These are phyloP conservation scores for Nadsonia commutata DNA, from an alignment of 1,139 yeast genomes.

Conservation along the genomic window DNA sequence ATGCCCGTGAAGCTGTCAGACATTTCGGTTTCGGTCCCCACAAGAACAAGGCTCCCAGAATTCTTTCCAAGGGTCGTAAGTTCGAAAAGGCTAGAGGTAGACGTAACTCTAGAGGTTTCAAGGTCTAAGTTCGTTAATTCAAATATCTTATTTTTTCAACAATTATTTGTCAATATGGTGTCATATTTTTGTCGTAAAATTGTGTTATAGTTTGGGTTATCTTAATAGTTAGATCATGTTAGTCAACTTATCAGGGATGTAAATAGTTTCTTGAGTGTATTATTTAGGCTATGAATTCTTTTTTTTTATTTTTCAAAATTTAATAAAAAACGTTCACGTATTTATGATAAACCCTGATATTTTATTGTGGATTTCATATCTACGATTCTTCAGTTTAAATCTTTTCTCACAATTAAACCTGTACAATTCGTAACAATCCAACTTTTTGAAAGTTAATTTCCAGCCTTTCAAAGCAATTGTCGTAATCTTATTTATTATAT, in stretches of 20 bases:
- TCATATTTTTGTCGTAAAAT: background rate
- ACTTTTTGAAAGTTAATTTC: too few species aligned
- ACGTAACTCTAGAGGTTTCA: constrained; percentile 99
- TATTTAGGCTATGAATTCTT: background rate
- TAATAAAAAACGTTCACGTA: background rate
- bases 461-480: too few species aligned
- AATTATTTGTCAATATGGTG: background rate
- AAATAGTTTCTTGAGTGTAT: background rate
- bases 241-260: background rate
- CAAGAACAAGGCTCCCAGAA: constrained; percentile 99
- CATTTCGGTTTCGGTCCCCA: constrained; percentile 99
- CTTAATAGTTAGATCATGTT: background rate
- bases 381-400: too few species aligned
- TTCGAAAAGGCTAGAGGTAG: constrained; percentile 99
- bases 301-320: background rate
- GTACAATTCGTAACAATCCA: too few species aligned
- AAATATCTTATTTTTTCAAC: background rate
- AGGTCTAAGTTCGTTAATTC: constrained; percentile 53
- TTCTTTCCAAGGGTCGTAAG: constrained; percentile 94
- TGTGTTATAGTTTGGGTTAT: background rate
- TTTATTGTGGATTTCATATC: too few species aligned
- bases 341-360: background rate
- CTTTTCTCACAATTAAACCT: too few species aligned
- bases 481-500: too few species aligned
- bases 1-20: constrained; percentile 98